Evolutionary conservation across 148 eudicot species (phyloP), one percentile per base, ranked within the genome.

Genomic region (Gaultheria prostrata): DNA sequence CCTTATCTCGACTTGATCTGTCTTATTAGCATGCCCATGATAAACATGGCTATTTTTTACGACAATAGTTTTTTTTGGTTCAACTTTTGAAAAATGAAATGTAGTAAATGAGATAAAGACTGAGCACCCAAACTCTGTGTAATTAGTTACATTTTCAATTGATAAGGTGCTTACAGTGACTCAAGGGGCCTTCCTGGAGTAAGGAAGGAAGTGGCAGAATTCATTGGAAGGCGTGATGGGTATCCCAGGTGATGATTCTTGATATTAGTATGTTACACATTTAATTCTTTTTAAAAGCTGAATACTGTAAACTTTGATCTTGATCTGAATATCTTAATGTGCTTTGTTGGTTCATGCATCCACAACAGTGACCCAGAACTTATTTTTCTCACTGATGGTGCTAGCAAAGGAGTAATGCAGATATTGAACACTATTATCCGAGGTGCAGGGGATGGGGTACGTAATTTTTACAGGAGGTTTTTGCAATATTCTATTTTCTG

Each of bases 391-490:
- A 97, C 99, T 8, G 98, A 95, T 90, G 99, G 98, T 89, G 99
- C 99, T 78, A 95, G 99, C 91, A 95, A 97, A 89, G 99, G 99
- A 87, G 96, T 97, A 59, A 93, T 93, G 97, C 99, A 97, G 90
- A 95, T 92, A 50, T 87, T 97, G 86, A 89, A 91, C 54, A 85
- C 94, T 43, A 88, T 97, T 63, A 92, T 97, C 80, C 89, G 98
- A 75, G 90, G 93, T 84, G 86, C 82, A 65, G 75, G 81, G 83
- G 99, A 97, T 78, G 99, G 98, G 95, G 99, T 97, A 92, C 69
- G 75, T 75, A 82, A 83, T 83, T 71, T 77, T 82, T 46, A 20
- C 43, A 6, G 56, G 21, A 21, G 48, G 21, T 59, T 21, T 85
- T 67, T 70, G 50, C 9, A 26, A 24, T 10, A 13, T 21, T 11